Conservation (phyloP, 495 filamentous ascomycete genomes). For the Podospora australis region DNA sequence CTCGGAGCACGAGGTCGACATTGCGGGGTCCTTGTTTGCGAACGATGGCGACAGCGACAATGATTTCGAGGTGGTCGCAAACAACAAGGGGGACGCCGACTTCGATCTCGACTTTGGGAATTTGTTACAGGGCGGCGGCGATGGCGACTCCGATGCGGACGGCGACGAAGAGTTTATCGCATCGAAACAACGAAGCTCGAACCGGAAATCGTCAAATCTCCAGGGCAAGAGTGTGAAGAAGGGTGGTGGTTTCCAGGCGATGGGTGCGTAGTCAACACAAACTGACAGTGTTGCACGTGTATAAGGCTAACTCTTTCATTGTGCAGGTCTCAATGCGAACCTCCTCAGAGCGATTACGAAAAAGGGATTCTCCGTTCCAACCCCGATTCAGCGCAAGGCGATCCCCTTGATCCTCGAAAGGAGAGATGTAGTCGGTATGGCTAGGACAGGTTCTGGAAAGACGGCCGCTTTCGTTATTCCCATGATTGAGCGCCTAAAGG, state of each 20-base stretch:
- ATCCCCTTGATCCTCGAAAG: conserved; percentile 85
- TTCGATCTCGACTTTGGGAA: conserved; percentile 35
- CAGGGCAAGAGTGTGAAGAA: conserved; percentile 87
- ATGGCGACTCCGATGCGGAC: conserved; percentile 22
- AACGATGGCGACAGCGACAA: conserved; percentile 36
- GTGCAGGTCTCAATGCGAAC: conserved; percentile 61
- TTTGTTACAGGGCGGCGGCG: conserved; percentile 33
- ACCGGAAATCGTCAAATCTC: conserved; percentile 72
- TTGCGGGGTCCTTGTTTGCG: conserved; percentile 70
- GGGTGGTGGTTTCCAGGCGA: conserved; percentile 90
- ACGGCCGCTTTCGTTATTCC: conserved; percentile 96
- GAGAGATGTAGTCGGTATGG: conserved; percentile 95
- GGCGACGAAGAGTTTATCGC: conserved; percentile 74
- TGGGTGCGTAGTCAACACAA: conserved; percentile 50
- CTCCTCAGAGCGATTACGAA: conserved; percentile 82
- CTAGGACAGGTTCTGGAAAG: conserved; percentile 92
- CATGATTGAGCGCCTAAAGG: conserved; percentile 89
- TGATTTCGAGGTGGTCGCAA: conserved; percentile 19
- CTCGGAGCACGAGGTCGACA: conserved; percentile 91
- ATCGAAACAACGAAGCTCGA: conserved; percentile 71
- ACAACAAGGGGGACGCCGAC: conserved; percentile 11
- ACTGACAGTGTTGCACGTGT: not conserved
- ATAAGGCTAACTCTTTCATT: conserved; percentile 2
- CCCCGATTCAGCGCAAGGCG: conserved; percentile 93
- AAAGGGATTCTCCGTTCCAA: conserved; percentile 93